A percentile compares a stretch with the other conserved stretches of the same genome.
Evolutionary conservation across 2,329 filamentous ascomycete species (phyloP).

Genomic region (Diaporthe velutina): DNA sequence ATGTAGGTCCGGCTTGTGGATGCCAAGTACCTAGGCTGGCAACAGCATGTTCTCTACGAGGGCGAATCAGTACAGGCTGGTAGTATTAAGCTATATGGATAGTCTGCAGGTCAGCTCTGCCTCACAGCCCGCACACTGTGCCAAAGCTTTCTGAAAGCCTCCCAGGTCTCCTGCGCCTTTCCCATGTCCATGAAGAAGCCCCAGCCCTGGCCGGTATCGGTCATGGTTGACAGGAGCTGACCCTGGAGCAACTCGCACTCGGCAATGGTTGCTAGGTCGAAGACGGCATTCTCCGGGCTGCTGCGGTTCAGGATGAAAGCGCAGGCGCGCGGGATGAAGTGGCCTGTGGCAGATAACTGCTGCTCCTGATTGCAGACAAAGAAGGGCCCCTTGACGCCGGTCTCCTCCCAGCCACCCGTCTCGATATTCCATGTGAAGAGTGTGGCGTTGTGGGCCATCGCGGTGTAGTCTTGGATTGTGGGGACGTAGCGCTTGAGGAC

Average conservation of each 20-base stretch:
- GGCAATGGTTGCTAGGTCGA: conserved; percentile 71
- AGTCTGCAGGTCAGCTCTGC: not conserved
- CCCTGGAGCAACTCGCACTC: conserved; percentile 66
- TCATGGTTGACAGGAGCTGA: conserved; percentile 14
- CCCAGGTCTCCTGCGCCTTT: conserved; percentile 24
- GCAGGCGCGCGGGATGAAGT: conserved; percentile 59
- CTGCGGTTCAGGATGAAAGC: conserved; percentile 82
- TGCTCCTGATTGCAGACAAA: conserved; percentile 82
- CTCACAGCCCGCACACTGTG: not conserved
- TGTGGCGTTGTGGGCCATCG: conserved; percentile 87
- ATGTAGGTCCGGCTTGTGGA: too few relatives aligned
- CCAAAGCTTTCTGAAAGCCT: conserved; percentile 17
- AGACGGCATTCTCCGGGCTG: conserved; percentile 77
- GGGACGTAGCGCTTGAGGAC: conserved; percentile 88
- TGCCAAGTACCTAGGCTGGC: too few relatives aligned
- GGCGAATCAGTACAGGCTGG: not conserved
- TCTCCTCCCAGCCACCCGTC: conserved; percentile 83
- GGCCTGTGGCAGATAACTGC: conserved; percentile 47
- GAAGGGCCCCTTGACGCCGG: conserved; percentile 85
- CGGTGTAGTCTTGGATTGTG: conserved; percentile 78
- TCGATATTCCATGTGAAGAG: conserved; percentile 82
- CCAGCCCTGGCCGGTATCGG: not conserved
- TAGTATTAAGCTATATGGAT: not conserved
- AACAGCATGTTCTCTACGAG: too few relatives aligned
- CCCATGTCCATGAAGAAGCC: conserved; percentile 26